A percentile compares a stretch with the other conserved stretches of the same genome.
Evolutionary conservation across 2,329 filamentous ascomycete species (phyloP).

Genomic region (Teratosphaeria nubilosa): DNA sequence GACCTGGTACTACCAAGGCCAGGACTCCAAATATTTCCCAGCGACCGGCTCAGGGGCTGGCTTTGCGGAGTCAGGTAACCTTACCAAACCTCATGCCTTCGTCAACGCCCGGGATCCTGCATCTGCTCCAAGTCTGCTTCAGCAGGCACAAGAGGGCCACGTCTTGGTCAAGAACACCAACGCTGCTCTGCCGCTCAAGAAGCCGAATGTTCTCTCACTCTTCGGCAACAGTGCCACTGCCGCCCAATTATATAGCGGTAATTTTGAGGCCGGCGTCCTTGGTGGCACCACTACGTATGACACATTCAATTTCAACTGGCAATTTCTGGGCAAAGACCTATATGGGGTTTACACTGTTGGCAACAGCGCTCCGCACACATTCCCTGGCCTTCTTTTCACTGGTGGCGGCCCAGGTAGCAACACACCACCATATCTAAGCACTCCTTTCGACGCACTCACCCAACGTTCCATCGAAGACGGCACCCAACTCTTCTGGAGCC

Average conservation of each 20-base stretch:
- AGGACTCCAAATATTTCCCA: conserved; percentile 30
- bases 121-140: conserved; percentile 55
- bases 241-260: conserved; percentile 66
- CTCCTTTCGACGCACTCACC: conserved; percentile 57
- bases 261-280: conserved; percentile 54
- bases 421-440: conserved; percentile 54
- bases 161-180: conserved; percentile 56
- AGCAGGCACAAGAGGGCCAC: conserved; percentile 42
- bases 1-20: conserved; percentile 12
- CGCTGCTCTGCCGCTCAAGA: conserved; percentile 43
- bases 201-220: conserved; percentile 26
- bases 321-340: background rate
- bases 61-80: conserved; percentile 44
- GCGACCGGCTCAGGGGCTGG: conserved; percentile 29
- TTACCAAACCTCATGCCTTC: conserved; percentile 29
- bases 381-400: background rate
- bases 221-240: conserved; percentile 49
- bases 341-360: background rate
- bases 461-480: conserved; percentile 30
- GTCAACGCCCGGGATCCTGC: conserved; percentile 80
- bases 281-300: conserved; percentile 57
- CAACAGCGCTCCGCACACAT: background rate
- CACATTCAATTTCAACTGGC: background rate
- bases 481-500: conserved; percentile 30
- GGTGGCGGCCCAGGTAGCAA: conserved; percentile 52